A percentile compares a stretch with the other conserved stretches of the same genome.
Conservation (phyloP, 805 yeast species). For the Saccharomycopsis amapae region DNA sequence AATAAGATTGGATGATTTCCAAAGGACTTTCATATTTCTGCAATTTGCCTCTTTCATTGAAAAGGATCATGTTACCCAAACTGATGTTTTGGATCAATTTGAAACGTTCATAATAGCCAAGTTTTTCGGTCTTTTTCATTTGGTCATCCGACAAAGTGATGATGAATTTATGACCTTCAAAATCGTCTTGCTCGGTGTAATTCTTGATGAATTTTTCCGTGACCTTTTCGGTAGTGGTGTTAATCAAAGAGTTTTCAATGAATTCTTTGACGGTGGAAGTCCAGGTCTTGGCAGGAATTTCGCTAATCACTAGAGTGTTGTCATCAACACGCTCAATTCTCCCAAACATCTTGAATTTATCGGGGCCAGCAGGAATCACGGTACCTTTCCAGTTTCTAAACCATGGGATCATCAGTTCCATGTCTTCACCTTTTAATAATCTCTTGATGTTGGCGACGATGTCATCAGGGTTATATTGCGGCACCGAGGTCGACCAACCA, state of each 20-base stretch:
- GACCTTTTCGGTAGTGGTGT: slow-evolving; percentile 63
- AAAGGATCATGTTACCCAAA: slow-evolving; percentile 89
- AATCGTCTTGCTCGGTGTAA: slow-evolving; percentile 69
- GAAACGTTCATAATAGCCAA: slow-evolving; percentile 81
- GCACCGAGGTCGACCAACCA: slow-evolving; percentile 95
- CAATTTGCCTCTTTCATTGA: slow-evolving; percentile 83
- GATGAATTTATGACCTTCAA: slow-evolving; percentile 64
- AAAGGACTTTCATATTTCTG: slow-evolving; percentile 69
- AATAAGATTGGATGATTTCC: slow-evolving; percentile 80
- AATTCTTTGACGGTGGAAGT: slow-evolving; percentile 84
- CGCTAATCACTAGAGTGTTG: slow-evolving; percentile 79
- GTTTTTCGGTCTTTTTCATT: slow-evolving; percentile 67
- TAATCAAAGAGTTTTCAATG: slow-evolving; percentile 29
- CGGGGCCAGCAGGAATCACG: slow-evolving; percentile 55
- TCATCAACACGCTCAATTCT: slow-evolving; percentile 73
- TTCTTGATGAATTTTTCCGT: slow-evolving; percentile 20
- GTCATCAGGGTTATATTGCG: slow-evolving; percentile 83
- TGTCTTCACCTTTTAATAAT: slow-evolving; percentile 64
- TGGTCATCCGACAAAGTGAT: slow-evolving; percentile 70
- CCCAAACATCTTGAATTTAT: slow-evolving; percentile 72
- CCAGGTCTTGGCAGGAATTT: slow-evolving; percentile 90
- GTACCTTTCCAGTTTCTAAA: slow-evolving; percentile 91
- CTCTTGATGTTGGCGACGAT: slow-evolving; percentile 66
- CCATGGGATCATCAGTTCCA: slow-evolving; percentile 83
- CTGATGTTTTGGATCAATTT: slow-evolving; percentile 63